Conservation (phyloP, 495 filamentous ascomycete genomes). For the Geopyxis carbonaria region DNA sequence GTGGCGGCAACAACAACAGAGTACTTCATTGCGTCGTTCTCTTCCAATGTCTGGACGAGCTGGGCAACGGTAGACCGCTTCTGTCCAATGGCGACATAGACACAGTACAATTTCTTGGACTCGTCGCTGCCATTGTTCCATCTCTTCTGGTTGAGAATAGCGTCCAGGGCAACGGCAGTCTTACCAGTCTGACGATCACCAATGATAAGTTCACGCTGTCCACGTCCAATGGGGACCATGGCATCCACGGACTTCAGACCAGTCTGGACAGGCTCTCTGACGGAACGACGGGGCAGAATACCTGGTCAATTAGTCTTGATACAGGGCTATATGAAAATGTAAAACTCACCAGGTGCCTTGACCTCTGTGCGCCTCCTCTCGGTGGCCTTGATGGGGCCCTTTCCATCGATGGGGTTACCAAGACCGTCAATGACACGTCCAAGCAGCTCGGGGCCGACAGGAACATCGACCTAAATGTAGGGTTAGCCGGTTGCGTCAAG, state of each 20-base stretch:
- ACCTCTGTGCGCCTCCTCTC: slow-evolving; percentile 93
- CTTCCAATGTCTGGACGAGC: slow-evolving; percentile 97
- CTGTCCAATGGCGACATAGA: slow-evolving; percentile 98
- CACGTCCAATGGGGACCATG: slow-evolving; percentile 99
- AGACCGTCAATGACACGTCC: slow-evolving; percentile 97
- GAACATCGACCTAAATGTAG: slow-evolving; percentile 68
- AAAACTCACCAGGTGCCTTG: slow-evolving; percentile 54
- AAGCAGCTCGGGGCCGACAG: slow-evolving; percentile 79
- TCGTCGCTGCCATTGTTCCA: slow-evolving; percentile 87
- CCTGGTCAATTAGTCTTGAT: slow-evolving; percentile 29
- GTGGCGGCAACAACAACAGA: slow-evolving; percentile 87
- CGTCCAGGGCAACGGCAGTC: slow-evolving; percentile 95
- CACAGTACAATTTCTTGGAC: slow-evolving; percentile 95
- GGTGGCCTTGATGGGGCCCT: slow-evolving; percentile 82
- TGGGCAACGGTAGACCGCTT: slow-evolving; percentile 99
- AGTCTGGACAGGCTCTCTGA: slow-evolving; percentile 97
- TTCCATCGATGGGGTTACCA: slow-evolving; percentile 97
- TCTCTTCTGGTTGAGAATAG: slow-evolving; percentile 97
- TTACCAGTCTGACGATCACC: slow-evolving; percentile 99
- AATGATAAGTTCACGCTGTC: slow-evolving; percentile 99
- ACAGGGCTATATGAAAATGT: background rate
- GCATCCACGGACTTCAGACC: slow-evolving; percentile 98
- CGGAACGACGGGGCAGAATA: slow-evolving; percentile 89
- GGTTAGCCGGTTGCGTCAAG: slow-evolving; percentile 3
- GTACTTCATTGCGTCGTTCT: slow-evolving; percentile 99